Evolutionary conservation across 2,329 filamentous ascomycete genomes (phyloP).

Genomic region (Penicillium sp.): DNA sequence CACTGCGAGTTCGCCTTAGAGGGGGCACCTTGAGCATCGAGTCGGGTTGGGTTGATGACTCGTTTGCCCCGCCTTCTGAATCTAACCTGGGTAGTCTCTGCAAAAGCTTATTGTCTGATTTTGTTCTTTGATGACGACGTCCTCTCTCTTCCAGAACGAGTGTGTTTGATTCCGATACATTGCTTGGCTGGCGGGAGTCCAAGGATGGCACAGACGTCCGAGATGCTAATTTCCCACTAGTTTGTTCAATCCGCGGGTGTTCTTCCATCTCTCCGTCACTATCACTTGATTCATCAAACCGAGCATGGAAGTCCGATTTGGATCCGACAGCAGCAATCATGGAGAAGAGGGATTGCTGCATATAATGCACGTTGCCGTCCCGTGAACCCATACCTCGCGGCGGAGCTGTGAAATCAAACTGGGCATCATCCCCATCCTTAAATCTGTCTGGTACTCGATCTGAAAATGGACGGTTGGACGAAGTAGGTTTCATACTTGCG

Average conservation of each 20-base stretch:
- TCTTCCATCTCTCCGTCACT: constrained; percentile 61
- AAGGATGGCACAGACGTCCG: constrained; percentile 3
- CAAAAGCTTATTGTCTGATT: constrained; percentile 61
- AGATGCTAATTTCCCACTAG: background rate
- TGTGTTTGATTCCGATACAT: constrained; percentile 3
- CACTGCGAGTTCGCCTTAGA: constrained; percentile 32
- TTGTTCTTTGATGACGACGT: constrained; percentile 56
- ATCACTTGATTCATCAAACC: constrained; percentile 81
- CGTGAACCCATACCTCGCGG: constrained; percentile 40
- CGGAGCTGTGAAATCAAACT: constrained; percentile 61
- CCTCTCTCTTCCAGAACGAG: constrained; percentile 34
- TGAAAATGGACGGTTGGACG: constrained; percentile 47
- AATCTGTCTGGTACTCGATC: constrained; percentile 59
- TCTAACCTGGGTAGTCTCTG: constrained; percentile 63
- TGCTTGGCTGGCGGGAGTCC: constrained; percentile 5
- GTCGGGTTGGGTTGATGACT: constrained; percentile 23
- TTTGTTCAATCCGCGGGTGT: constrained; percentile 18
- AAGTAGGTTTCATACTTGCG: constrained; percentile 44
- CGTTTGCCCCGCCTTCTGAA: constrained; percentile 29
- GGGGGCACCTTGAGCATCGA: constrained; percentile 20
- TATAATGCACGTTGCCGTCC: constrained; percentile 57
- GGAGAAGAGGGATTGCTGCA: constrained; percentile 94
- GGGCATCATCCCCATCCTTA: constrained; percentile 58
- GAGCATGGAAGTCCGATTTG: constrained; percentile 74
- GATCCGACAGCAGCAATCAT: constrained; percentile 87